phyloP scores from a whole-genome alignment of 768 basidiomycete genomes.

The Suillus tomentosus region DNA sequence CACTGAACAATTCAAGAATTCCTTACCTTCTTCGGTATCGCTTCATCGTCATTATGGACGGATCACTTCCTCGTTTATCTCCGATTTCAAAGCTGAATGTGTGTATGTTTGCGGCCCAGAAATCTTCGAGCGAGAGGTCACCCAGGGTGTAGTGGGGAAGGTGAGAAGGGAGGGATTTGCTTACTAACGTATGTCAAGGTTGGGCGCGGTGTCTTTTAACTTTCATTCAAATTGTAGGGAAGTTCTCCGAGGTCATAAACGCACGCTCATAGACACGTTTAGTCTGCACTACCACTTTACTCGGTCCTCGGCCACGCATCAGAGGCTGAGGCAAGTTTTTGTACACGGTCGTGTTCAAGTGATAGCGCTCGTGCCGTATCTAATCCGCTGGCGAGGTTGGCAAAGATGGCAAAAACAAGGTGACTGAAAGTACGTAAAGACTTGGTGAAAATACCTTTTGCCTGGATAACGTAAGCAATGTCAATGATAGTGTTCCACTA shows the following conservation, averaged over 20 bases:
- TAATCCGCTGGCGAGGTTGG: background rate
- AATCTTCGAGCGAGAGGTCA: slow-evolving; percentile 43
- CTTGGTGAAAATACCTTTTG: background rate
- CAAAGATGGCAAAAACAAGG: background rate
- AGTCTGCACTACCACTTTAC: background rate
- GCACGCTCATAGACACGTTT: background rate
- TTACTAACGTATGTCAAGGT: slow-evolving; percentile 34
- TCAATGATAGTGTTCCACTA: background rate
- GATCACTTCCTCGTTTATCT: slow-evolving; percentile 18
- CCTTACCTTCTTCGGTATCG: slow-evolving; percentile 2
- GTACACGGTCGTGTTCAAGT: background rate
- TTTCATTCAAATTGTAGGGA: slow-evolving; percentile 35
- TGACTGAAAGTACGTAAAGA: background rate
- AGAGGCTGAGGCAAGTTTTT: background rate
- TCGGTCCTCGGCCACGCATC: background rate
- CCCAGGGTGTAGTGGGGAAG: slow-evolving; percentile 37
- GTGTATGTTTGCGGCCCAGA: slow-evolving; percentile 54
- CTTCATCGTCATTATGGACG: background rate
- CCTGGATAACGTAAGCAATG: slow-evolving; percentile 5
- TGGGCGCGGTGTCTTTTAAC: slow-evolving; percentile 18
- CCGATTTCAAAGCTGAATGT: slow-evolving; percentile 18
- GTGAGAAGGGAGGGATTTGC: slow-evolving; percentile 46
- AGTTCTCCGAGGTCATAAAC: background rate
- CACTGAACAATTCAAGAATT: slow-evolving; percentile 12
- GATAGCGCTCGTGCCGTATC: background rate